These are phyloP conservation scores for Tubosaeta sp. DNA, from an alignment of 768 basidiomycete genomes.

Conservation along the genomic window DNA sequence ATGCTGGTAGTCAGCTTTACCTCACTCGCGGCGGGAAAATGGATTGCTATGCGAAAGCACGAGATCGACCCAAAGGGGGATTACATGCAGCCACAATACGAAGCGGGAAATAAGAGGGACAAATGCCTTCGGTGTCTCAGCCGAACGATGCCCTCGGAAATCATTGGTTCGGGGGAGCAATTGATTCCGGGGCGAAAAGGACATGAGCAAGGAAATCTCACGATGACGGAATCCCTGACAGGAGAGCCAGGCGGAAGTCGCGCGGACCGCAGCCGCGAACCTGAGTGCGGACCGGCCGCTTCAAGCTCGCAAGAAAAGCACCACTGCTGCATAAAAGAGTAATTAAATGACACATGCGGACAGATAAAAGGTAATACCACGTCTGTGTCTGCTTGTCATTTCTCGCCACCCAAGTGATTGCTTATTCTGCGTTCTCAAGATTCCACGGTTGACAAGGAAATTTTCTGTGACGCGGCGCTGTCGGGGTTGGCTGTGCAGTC, in stretches of 20 bases:
- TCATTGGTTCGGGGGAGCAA: slow-evolving; percentile 11
- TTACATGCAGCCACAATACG: slow-evolving; percentile 17
- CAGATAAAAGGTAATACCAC: background rate
- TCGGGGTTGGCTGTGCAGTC: slow-evolving; percentile 1
- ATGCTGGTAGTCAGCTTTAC: slow-evolving; percentile 21
- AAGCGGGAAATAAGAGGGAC: slow-evolving; percentile 20
- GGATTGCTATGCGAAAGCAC: slow-evolving; percentile 18
- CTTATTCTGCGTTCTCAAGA: slow-evolving; percentile 1
- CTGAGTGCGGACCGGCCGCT: slow-evolving; percentile 8
- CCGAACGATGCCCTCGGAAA: slow-evolving; percentile 16
- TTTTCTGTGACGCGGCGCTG: slow-evolving; percentile 1
- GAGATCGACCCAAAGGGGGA: slow-evolving; percentile 31
- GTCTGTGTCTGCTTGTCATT: slow-evolving; percentile 2
- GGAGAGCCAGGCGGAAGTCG: slow-evolving; percentile 18
- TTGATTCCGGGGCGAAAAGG: slow-evolving; percentile 16
- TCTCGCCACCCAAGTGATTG: background rate
- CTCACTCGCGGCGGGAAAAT: slow-evolving; percentile 25
- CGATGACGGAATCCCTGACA: slow-evolving; percentile 19
- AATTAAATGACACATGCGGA: background rate
- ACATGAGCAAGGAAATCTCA: background rate
- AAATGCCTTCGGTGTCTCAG: slow-evolving; percentile 16
- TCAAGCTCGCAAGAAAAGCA: background rate
- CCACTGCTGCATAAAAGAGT: slow-evolving; percentile 4
- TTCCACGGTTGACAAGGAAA: background rate
- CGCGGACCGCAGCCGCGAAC: slow-evolving; percentile 12